These are phyloP conservation scores for Camellia sinensis DNA, from an alignment of 148 eudicot species.

Conservation along the genomic window DNA sequence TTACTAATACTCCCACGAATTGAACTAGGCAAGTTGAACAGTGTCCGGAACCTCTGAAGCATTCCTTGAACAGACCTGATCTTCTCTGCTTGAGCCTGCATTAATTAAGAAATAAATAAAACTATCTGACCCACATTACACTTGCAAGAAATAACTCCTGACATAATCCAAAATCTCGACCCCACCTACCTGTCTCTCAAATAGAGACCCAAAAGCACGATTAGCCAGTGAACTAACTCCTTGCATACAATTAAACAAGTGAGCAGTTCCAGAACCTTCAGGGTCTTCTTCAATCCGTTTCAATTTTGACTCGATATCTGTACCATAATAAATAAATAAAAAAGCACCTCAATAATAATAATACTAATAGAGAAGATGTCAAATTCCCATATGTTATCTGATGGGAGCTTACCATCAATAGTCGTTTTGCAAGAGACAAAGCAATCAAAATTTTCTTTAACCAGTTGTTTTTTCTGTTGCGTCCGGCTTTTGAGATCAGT, in stretches of 20 bases:
- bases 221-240: slow-evolving; percentile 77
- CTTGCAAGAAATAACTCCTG: slow-evolving; percentile 8
- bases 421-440: slow-evolving; percentile 98
- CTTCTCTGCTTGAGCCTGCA: slow-evolving; percentile 98
- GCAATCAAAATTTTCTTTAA: slow-evolving; percentile 97
- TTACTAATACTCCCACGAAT: slow-evolving; percentile 88
- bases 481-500: slow-evolving; percentile 90
- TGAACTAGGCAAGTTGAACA: slow-evolving; percentile 92
- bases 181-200: slow-evolving; percentile 93
- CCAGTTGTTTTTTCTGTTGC: slow-evolving; percentile 85
- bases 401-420: slow-evolving; percentile 67
- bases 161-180: slow-evolving; percentile 9
- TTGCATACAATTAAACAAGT: slow-evolving; percentile 73
- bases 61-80: slow-evolving; percentile 99
- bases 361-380: neutral
- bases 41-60: slow-evolving; percentile 98
- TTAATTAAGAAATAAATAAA: slow-evolving; percentile 13
- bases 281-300: slow-evolving; percentile 96
- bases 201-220: slow-evolving; percentile 87
- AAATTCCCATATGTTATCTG: neutral
- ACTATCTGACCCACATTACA: neutral
- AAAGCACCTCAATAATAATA: neutral
- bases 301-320: slow-evolving; percentile 94
- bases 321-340: slow-evolving; percentile 18
- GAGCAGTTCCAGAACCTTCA: slow-evolving; percentile 94